Conservation (phyloP, 2,329 filamentous ascomycete species). For the Talaromyces islandicus region DNA sequence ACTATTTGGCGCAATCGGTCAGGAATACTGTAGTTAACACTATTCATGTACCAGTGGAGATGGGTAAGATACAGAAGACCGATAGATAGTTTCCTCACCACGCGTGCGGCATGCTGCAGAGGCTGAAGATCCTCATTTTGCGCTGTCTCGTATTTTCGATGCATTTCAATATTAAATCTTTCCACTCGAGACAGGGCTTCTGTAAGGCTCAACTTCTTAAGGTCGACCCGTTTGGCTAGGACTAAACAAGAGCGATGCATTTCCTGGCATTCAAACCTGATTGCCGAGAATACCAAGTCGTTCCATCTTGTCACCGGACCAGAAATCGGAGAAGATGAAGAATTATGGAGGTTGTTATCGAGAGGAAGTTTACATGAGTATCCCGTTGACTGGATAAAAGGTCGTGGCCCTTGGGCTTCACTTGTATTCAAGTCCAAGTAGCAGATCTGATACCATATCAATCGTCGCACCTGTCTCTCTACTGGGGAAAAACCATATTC, state of each 20-base stretch:
- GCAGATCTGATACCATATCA: conserved; percentile 73
- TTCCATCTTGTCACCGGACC: conserved; percentile 57
- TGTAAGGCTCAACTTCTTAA: conserved; percentile 56
- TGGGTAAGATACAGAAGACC: conserved; percentile 61
- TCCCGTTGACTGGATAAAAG: conserved; percentile 64
- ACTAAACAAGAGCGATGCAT: conserved; percentile 65
- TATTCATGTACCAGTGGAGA: conserved; percentile 60
- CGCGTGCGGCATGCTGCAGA: conserved; percentile 57
- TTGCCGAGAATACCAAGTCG: conserved; percentile 59
- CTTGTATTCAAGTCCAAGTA: conserved; percentile 70
- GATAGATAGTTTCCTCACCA: conserved; percentile 60
- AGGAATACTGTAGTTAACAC: conserved; percentile 24
- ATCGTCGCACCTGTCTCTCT: conserved; percentile 63
- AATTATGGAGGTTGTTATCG: conserved; percentile 60
- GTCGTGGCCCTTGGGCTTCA: conserved; percentile 66
- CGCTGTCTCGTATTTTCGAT: conserved; percentile 59
- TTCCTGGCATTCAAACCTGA: conserved; percentile 68
- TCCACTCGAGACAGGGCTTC: conserved; percentile 63
- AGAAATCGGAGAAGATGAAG: conserved; percentile 24
- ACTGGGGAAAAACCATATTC: conserved; percentile 60
- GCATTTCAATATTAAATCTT: conserved; percentile 59
- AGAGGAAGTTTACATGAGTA: conserved; percentile 68
- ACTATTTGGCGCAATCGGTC: conserved; percentile 59
- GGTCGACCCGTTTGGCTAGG: conserved; percentile 61
- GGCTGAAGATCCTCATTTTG: conserved; percentile 52